Evolutionary conservation across 106 monocot genomes (phyloP), one percentile per base, ranked within the genome.

Genomic region (Alisma plantagoaquatica): DNA sequence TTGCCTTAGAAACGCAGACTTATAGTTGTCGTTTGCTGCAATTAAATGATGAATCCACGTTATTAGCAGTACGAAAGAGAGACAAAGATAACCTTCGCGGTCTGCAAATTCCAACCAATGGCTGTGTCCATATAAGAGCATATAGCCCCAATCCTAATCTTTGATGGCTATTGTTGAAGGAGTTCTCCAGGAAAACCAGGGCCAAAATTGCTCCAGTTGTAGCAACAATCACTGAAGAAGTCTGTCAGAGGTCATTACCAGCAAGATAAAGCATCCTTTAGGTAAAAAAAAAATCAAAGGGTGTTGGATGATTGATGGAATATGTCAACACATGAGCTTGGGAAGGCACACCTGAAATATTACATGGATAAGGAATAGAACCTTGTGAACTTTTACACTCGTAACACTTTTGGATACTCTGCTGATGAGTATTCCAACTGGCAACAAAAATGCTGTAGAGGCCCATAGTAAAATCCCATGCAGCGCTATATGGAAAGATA

Each of bases 381-480:
- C n/a, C 56, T 63, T 78, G 18, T 64, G 61, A 26, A 33, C 70
- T 49, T 48, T 71, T 20, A 54, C 30, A 31, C 70, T 70, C 26
- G 48, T 25, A 10, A 72, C 78, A 43, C 33, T 58, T 49, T 33
- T 62, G 2, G 87, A 70, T 42, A 76, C 61, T 51, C 82, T 78
- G 8, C 75, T 83, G n/a, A 80, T 4, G 0, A 89, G 55, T 30
- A 89, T 54, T 10, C 89, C 89, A 31, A 83, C 50, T 24, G 83
- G 89, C 83, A 89, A 77, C 30, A 89, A 70, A 50, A 79, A 77
- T 5, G 83, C 89, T 43, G 80, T 27, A 1, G 89, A 89, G 28
- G 75, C 72, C 89, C 89, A 89, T 9, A 80, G 74, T 11, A 89
- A 70, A 53, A 89, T 65, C 23, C 70, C 83, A 77, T 89, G 89